These are phyloP conservation scores for Sambucus nigra DNA, from an alignment of 129 eudicot species.

Conservation along the genomic window DNA sequence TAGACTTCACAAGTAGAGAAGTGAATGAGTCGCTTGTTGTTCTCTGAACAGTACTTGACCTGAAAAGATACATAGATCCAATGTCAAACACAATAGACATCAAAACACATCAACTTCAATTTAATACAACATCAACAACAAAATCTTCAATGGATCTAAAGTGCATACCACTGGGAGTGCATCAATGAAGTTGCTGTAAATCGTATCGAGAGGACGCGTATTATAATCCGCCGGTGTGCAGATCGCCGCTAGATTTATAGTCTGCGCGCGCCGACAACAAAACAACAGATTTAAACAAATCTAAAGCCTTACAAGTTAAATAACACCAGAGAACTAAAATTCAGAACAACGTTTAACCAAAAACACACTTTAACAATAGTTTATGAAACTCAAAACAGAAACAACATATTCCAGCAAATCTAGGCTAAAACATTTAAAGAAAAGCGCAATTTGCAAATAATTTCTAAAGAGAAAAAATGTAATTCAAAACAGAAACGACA, in stretches of 20 bases:
- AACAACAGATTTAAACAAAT: slow-evolving; percentile 7
- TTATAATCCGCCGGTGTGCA: slow-evolving; percentile 98
- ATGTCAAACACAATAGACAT: slow-evolving; percentile 5
- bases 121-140: background rate
- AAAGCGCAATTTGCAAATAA: background rate
- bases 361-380: too few relatives aligned
- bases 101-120: slow-evolving; percentile 3
- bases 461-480: background rate
- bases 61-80: slow-evolving; percentile 6
- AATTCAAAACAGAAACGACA: too few relatives aligned
- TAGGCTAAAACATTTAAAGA: background rate
- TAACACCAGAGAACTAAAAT: background rate
- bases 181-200: slow-evolving; percentile 94
- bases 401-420: background rate
- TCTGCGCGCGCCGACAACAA: slow-evolving; percentile 41
- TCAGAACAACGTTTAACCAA: background rate
- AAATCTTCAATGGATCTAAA: background rate
- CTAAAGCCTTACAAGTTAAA: slow-evolving; percentile 4
- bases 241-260: slow-evolving; percentile 90
- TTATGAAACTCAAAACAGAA: too few relatives aligned
- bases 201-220: slow-evolving; percentile 91
- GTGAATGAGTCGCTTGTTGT: slow-evolving; percentile 84
- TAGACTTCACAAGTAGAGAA: slow-evolving; percentile 96
- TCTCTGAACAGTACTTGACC: slow-evolving; percentile 97
- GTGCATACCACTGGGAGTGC: slow-evolving; percentile 92